Percentiles rank a stretch among this genome's conserved stretches.
These are phyloP conservation scores for Metschnikowia lunata DNA, from an alignment of 805 yeast species.

Conservation along the genomic window DNA sequence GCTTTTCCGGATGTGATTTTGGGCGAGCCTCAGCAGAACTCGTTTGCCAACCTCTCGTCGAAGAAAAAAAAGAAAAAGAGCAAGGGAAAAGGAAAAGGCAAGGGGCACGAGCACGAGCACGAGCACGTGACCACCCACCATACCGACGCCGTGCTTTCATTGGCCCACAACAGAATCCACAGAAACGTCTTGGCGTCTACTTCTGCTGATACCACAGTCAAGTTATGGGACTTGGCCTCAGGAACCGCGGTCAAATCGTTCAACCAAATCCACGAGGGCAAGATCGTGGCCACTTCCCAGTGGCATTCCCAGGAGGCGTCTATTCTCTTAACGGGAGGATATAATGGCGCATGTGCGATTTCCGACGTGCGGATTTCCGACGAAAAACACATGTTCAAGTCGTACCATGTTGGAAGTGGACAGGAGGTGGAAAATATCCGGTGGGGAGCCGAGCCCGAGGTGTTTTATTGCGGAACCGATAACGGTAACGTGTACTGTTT, in stretches of 20 bases:
- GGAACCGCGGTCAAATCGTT: constrained; percentile 78
- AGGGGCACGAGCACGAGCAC: constrained; percentile 45
- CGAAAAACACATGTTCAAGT: constrained; percentile 53
- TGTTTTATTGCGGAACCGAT: constrained; percentile 86
- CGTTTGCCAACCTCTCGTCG: constrained; percentile 34
- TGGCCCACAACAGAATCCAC: constrained; percentile 76
- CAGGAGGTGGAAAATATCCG: constrained; percentile 82
- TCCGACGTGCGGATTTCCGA: constrained; percentile 78
- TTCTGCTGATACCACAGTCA: constrained; percentile 91
- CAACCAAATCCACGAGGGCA: constrained; percentile 64
- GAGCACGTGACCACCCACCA: constrained; percentile 70
- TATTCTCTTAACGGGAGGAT: constrained; percentile 84
- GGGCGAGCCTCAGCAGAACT: constrained; percentile 62
- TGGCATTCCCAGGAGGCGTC: constrained; percentile 75
- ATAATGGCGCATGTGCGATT: constrained; percentile 79
- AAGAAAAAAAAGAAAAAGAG: constrained; percentile 28
- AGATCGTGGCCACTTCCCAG: constrained; percentile 77
- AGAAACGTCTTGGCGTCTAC: constrained; percentile 87
- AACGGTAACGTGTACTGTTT: constrained; percentile 84
- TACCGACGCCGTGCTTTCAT: constrained; percentile 87
- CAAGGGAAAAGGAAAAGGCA: constrained; percentile 17
- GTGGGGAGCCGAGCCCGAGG: constrained; percentile 56
- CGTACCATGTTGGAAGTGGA: constrained; percentile 56
- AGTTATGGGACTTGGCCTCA: constrained; percentile 85
- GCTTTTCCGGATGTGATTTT: constrained; percentile 92